These are phyloP conservation scores for Hypomyces rosellus DNA, from an alignment of 2,329 filamentous ascomycete species.

Conservation along the genomic window DNA sequence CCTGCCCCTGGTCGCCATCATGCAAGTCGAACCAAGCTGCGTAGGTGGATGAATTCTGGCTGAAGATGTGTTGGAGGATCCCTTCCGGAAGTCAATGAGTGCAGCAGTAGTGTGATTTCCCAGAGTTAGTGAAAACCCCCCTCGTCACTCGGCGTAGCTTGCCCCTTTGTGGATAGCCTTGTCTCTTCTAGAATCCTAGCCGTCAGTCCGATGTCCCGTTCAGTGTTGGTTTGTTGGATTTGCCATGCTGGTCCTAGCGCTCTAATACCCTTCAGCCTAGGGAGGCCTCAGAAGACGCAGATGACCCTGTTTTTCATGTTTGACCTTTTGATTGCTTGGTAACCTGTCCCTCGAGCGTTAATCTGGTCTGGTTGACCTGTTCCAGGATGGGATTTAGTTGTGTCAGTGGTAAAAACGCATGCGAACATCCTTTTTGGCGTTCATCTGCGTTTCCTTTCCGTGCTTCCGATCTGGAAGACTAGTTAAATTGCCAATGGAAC, in stretches of 20 bases:
- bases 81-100: constrained; percentile 9
- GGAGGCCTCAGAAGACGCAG: too few relatives aligned
- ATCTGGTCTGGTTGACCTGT: too few relatives aligned
- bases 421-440: too few relatives aligned
- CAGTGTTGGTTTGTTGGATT: neutral
- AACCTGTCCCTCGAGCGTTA: too few relatives aligned
- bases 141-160: constrained; percentile 1
- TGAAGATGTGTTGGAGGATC: constrained; percentile 8
- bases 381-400: too few relatives aligned
- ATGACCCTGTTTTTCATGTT: too few relatives aligned
- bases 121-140: constrained; percentile 2
- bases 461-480: too few relatives aligned
- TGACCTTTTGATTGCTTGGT: too few relatives aligned
- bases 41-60: constrained; percentile 7
- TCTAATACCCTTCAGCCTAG: neutral
- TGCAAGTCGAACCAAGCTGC: constrained; percentile 12
- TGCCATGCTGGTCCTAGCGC: neutral
- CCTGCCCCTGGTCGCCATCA: constrained; percentile 7
- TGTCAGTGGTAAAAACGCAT: too few relatives aligned
- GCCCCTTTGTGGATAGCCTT: neutral
- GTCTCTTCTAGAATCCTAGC: constrained; percentile 10
- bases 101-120: constrained; percentile 8
- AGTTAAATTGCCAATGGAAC: too few relatives aligned
- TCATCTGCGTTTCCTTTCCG: too few relatives aligned
- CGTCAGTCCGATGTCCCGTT: neutral